Base-by-base conservation (phyloP, 306 rosid genomes). In the Malus fusca region DNA sequence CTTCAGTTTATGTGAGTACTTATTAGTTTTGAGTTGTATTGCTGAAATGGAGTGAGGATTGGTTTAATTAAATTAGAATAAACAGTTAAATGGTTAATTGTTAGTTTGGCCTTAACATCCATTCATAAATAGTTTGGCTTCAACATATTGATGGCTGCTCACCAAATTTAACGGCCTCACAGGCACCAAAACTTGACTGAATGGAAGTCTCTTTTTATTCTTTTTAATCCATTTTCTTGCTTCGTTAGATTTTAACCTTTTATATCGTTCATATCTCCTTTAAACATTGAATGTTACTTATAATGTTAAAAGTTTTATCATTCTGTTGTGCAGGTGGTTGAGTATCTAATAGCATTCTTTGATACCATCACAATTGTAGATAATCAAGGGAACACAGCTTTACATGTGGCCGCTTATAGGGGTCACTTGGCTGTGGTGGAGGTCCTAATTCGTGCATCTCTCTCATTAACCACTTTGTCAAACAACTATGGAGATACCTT, bases 401-500 rank as follows among this genome's bases (percentile, higher is more conserved):
- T 94, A 69, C 98, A 94, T 72, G 82, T 88, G 68, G 96, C 97
- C 71, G 88, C 93, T 71, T 85, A 88, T 85, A 78, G 86, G 77
- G 97, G 97, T 66, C 84, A 85, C 84, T 81, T 87, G 46, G 72
- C 89, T 33, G 95, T 87, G 71, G 88, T 94, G 42, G 89, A 90
- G 75, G 68, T 79, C 75, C 79, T 94, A 79, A 79, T 87, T 56
- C 78, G 43, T 62, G 84, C 85, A 53, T 88, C 89, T 52, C 90
- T 96, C 8, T 88, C 84, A 0, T 69, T 86, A 31, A 62, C 88
- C 69, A 61, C 86, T 70, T 70, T 79, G 63, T 71, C 81, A 74
- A 94, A 94, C 83, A 77, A 86, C 76, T 66, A 84, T 73, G 98
- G 97, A 46, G 97, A 92, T 75, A 92, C 98, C 67, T 84, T 92